Base-by-base conservation (phyloP, 2,329 filamentous ascomycete species). In the Grosmannia huntii region DNA sequence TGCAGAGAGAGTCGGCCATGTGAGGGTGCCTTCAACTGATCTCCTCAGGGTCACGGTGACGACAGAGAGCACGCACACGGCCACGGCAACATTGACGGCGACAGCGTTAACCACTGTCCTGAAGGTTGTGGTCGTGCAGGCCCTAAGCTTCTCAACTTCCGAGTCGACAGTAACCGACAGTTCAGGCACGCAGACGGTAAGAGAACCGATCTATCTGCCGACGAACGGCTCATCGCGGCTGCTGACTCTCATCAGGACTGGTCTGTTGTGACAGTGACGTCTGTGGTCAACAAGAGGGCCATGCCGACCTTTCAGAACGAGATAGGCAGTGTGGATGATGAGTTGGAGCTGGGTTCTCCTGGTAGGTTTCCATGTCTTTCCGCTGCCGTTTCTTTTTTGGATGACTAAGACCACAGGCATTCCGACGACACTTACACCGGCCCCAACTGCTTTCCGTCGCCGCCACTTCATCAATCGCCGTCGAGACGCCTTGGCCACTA, bases 151-250 rank as follows among this genome's bases (percentile, higher is more conserved):
- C 41, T 61, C 62, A 0, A 31, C 62, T 19, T 50, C 60, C 38
- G 51, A 56, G 6, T 54, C 64, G 33, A 64, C 63, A 7, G 44
- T 60, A 27, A 65, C 62, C 27, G 57, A 59, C 38, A 57, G 23
- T n/a, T 51, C 36, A 1, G 57, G 59, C 16, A 66, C 64, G 1
- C 58, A 65, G 46, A 66, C 65, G 5, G 64, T 62, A 55, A 38
- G 27, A 53, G 5, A 53, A 16, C 6, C 51, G n/a, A 36, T 38
- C 12, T n/a, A 33, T 10, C 31, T 33, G 31, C 31, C 31, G 31
- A 33, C 31, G 31, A 33, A 10, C 31, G 5, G 31, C 31, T 10
- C 31, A 33, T 33, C 31, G n/a, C 4, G 31, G 31, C 23, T 16
- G 11, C 51, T 53, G 51, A 53, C 51, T 14, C 14, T 11, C 21